Evolutionary conservation across 805 yeast species (phyloP).

Genomic region (Wickerhamomyces canadensis): DNA sequence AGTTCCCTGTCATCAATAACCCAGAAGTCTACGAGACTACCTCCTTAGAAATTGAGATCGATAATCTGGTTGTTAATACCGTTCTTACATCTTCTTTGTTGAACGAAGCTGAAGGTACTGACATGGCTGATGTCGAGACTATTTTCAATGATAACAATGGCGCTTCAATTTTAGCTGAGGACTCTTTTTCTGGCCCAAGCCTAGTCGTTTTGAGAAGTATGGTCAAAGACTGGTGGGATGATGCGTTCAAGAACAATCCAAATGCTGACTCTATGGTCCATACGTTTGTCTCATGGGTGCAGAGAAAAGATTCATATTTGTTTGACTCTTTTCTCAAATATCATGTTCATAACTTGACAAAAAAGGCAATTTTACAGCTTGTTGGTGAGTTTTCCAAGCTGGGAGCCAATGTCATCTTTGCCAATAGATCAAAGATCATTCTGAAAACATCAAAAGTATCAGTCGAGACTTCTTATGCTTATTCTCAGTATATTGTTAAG

Average conservation of each 20-base stretch:
- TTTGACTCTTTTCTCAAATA: conserved; percentile 78
- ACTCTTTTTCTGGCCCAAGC: conserved; percentile 76
- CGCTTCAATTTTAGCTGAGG: conserved; percentile 54
- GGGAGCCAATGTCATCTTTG: conserved; percentile 78
- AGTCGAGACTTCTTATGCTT: conserved; percentile 87
- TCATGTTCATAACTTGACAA: conserved; percentile 82
- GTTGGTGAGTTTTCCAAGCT: conserved; percentile 71
- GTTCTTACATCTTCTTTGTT: conserved; percentile 77
- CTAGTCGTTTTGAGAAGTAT: conserved; percentile 62
- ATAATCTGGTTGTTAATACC: conserved; percentile 81
- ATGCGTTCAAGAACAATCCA: conserved; percentile 58
- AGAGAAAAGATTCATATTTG: conserved; percentile 62
- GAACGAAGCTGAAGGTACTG: conserved; percentile 86
- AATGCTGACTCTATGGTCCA: conserved; percentile 84
- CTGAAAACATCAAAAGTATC: conserved; percentile 68
- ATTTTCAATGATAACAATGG: conserved; percentile 25
- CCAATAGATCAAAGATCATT: conserved; percentile 69
- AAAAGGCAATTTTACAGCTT: conserved; percentile 75
- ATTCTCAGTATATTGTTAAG: conserved; percentile 76
- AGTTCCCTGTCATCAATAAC: conserved; percentile 65
- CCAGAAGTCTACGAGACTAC: conserved; percentile 80
- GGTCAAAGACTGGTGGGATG: conserved; percentile 93
- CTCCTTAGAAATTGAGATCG: conserved; percentile 69
- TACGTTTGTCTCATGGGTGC: conserved; percentile 81
- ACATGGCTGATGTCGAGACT: conserved; percentile 47